Conservation (phyloP, 371 early-diverging fungal species). For the Vairimorpha apis region DNA sequence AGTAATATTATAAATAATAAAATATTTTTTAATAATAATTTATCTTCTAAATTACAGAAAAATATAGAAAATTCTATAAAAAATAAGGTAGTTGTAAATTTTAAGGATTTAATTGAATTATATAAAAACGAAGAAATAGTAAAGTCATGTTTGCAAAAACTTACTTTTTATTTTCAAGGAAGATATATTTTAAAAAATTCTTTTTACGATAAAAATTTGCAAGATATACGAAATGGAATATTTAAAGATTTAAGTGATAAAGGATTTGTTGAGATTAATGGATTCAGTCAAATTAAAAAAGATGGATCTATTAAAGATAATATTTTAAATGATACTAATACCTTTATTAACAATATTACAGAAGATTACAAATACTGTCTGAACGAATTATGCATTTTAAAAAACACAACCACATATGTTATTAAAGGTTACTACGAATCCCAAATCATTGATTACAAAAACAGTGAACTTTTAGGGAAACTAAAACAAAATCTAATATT, state of each 20-base stretch:
- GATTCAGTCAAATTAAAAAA: too few species aligned
- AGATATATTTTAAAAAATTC: conserved; percentile 45
- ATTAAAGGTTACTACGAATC: conserved; percentile 8
- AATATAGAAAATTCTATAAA: conserved; percentile 33
- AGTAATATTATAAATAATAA: neutral
- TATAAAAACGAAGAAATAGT: conserved; percentile 22
- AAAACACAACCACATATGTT: neutral
- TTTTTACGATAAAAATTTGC: conserved; percentile 44
- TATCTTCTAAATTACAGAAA: neutral
- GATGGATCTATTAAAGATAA: too few species aligned
- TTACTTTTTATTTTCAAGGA: conserved; percentile 38
- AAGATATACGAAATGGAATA: conserved; percentile 28
- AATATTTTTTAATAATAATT: neutral
- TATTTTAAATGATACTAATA: neutral
- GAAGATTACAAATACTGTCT: neutral
- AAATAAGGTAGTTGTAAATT: conserved; percentile 43
- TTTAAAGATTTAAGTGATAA: too few species aligned
- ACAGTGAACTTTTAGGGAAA: neutral
- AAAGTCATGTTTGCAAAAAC: conserved; percentile 24
- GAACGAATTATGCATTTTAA: neutral
- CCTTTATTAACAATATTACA: neutral
- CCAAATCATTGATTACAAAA: neutral
- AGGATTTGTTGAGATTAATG: too few species aligned
- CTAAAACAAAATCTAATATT: neutral
- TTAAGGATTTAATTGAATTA: conserved; percentile 20